Conservation (phyloP, 495 filamentous ascomycete species). For the Aspergillus haitiensis region DNA sequence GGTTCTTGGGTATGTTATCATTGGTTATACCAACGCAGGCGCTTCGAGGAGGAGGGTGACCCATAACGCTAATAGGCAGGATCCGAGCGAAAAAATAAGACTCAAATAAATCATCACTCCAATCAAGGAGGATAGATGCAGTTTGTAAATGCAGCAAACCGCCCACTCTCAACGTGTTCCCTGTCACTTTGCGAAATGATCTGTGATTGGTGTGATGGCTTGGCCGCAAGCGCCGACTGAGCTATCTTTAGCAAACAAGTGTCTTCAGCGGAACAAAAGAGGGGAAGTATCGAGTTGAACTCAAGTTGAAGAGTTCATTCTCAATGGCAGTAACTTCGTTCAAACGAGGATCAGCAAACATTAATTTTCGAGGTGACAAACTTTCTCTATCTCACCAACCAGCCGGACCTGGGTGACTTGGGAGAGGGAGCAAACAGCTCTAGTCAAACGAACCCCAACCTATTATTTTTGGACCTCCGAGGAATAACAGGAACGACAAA, state of each 20-base stretch:
- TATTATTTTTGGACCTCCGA: background rate
- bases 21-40: conserved; percentile 24
- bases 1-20: conserved; percentile 15
- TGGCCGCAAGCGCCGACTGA: conserved; percentile 32
- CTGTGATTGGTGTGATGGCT: conserved; percentile 24
- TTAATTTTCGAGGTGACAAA: background rate
- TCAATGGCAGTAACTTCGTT: background rate
- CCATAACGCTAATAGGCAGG: conserved; percentile 20
- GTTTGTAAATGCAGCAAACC: conserved; percentile 28
- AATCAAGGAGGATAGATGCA: conserved; percentile 19
- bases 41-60: conserved; percentile 23
- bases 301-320: background rate
- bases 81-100: conserved; percentile 13
- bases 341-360: conserved; percentile 14
- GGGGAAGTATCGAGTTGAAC: background rate
- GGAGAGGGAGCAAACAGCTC: background rate
- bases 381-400: background rate
- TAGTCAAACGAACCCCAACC: background rate
- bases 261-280: background rate
- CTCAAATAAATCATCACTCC: conserved; percentile 16
- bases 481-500: conserved; percentile 14
- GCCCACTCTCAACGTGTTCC: conserved; percentile 16
- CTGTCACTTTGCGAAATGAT: conserved; percentile 5
- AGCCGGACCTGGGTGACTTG: background rate
- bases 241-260: conserved; percentile 35